phyloP scores from a whole-genome alignment of 345 rosid species.

The Salix exigua region DNA sequence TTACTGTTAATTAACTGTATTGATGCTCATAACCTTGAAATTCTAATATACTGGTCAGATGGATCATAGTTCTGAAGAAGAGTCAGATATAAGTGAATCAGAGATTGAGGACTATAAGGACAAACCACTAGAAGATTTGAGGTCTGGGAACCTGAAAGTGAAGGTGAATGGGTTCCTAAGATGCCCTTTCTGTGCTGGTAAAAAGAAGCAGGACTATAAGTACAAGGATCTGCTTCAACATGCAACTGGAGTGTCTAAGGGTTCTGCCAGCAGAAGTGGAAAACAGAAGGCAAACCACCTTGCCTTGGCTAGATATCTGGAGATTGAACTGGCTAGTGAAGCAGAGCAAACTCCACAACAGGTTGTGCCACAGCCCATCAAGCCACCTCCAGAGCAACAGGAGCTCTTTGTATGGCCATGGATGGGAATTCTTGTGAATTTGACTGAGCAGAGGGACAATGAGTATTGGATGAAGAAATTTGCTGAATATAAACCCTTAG shows the following conservation, averaged over 20 bases:
- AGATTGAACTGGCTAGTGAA: constrained; percentile 54
- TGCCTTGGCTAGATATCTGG: constrained; percentile 65
- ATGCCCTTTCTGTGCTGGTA: constrained; percentile 86
- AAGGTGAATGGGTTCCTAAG: constrained; percentile 54
- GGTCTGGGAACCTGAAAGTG: constrained; percentile 50
- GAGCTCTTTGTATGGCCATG: constrained; percentile 76
- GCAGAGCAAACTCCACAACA: constrained; percentile 29
- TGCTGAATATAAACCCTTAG: constrained; percentile 50
- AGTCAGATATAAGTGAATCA: constrained; percentile 77
- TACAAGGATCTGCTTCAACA: constrained; percentile 75
- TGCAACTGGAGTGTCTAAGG: constrained; percentile 82
- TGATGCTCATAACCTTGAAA: background rate
- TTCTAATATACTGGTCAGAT: constrained; percentile 28
- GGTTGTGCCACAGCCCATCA: constrained; percentile 23
- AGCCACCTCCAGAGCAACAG: constrained; percentile 21
- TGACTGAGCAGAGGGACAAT: constrained; percentile 28
- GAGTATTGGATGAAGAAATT: constrained; percentile 60
- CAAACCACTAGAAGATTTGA: constrained; percentile 55
- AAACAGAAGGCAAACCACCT: constrained; percentile 73
- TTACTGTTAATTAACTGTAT: background rate
- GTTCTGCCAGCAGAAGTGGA: constrained; percentile 66
- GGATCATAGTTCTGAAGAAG: constrained; percentile 62
- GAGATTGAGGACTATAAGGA: constrained; percentile 56
- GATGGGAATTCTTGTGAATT: constrained; percentile 64
- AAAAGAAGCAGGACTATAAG: constrained; percentile 83